A percentile compares a stretch with the other conserved stretches of the same genome.
These are phyloP conservation scores for Phaseolus lunatus DNA, from an alignment of 306 rosid genomes.

Conservation along the genomic window DNA sequence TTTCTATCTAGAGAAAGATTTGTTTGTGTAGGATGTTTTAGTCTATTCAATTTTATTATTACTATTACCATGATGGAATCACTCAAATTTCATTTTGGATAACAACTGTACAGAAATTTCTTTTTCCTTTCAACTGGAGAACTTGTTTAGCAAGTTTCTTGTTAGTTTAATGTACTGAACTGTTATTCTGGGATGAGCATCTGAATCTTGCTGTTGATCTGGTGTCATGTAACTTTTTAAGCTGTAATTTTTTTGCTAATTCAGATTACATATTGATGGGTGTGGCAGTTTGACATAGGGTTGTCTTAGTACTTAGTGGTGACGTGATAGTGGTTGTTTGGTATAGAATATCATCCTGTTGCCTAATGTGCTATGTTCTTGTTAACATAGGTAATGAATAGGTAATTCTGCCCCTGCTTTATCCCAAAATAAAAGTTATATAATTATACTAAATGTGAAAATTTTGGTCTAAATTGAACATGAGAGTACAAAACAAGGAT, in stretches of 20 bases:
- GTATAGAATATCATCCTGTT: slow-evolving; percentile 12
- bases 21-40: slow-evolving; percentile 17
- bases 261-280: slow-evolving; percentile 4
- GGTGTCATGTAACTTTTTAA: slow-evolving; percentile 34
- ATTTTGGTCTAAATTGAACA: slow-evolving; percentile 21
- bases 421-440: background rate
- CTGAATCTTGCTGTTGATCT: slow-evolving; percentile 15
- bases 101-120: background rate
- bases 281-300: background rate
- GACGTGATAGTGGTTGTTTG: background rate
- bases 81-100: slow-evolving; percentile 10
- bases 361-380: background rate
- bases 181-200: slow-evolving; percentile 24
- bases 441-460: background rate
- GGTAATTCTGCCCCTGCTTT: background rate
- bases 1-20: slow-evolving; percentile 30
- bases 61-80: background rate
- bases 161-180: background rate
- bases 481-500: slow-evolving; percentile 13
- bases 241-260: background rate
- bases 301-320: background rate
- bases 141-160: slow-evolving; percentile 17
- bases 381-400: background rate
- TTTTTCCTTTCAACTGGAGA: slow-evolving; percentile 6
- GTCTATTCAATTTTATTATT: slow-evolving; percentile 3